Conservation (phyloP, 192 early-diverging fungal species). For the Backusella parvicylindrica region DNA sequence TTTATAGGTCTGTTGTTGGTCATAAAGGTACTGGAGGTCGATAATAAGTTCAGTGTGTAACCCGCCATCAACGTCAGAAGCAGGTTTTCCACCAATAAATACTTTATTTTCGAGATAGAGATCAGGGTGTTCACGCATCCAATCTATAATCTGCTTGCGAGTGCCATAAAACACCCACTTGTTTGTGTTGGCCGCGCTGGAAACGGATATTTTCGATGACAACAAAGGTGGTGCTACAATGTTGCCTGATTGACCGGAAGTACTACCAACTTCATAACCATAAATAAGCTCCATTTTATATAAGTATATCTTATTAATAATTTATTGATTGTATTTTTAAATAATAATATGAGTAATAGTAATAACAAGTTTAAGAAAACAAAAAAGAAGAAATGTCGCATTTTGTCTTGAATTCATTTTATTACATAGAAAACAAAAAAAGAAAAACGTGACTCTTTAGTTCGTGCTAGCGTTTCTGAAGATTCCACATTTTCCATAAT, state of each 20-base stretch:
- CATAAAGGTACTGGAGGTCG: conserved; percentile 39
- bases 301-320: neutral
- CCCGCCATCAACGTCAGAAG: neutral
- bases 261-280: conserved; percentile 31
- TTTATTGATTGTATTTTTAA: neutral
- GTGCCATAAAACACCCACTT: conserved; percentile 49
- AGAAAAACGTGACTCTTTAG: neutral
- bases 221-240: conserved; percentile 44
- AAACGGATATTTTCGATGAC: conserved; percentile 40
- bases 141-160: conserved; percentile 43
- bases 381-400: neutral
- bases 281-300: conserved; percentile 21
- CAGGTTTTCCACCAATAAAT: conserved; percentile 33
- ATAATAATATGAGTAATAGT: neutral
- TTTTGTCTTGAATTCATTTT: neutral
- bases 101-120: conserved; percentile 31
- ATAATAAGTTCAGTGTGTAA: conserved; percentile 42
- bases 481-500: neutral
- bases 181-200: conserved; percentile 36
- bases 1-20: conserved; percentile 38
- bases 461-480: neutral
- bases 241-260: conserved; percentile 7
- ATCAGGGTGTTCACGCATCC: conserved; percentile 34
- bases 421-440: neutral
- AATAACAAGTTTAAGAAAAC: neutral